A percentile compares a stretch with the other conserved stretches of the same genome.
Evolutionary conservation across 441 rosid genomes (phyloP).

Genomic region (Viola pubescens): DNA sequence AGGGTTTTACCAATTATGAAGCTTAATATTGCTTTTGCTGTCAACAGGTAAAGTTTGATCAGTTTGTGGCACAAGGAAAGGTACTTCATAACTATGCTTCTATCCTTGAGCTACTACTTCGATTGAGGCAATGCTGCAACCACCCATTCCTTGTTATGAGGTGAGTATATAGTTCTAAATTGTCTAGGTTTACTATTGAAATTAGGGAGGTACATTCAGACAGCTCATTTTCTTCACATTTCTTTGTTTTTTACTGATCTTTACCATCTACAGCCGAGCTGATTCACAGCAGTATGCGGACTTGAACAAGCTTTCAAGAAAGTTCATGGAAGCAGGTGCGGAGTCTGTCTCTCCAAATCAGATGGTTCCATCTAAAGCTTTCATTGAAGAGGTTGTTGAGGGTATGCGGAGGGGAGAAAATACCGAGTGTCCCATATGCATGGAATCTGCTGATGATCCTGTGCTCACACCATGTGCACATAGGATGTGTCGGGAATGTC

Average conservation of each 20-base stretch:
- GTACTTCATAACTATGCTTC: conserved; percentile 64
- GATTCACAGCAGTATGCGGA: conserved; percentile 49
- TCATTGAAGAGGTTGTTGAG: conserved; percentile 50
- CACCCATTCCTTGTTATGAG: conserved; percentile 73
- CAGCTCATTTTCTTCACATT: not conserved
- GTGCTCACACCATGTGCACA: conserved; percentile 71
- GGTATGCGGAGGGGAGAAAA: conserved; percentile 40
- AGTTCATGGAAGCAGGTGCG: conserved; percentile 42
- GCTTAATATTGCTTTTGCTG: conserved; percentile 1
- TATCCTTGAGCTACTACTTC: conserved; percentile 63
- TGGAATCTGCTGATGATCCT: conserved; percentile 66
- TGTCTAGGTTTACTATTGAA: no score
- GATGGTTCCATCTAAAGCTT: conserved; percentile 35
- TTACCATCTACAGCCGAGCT: conserved; percentile 25
- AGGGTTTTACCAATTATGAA: not conserved
- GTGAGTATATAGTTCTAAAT: conserved; percentile 16
- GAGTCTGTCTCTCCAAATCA: conserved; percentile 25
- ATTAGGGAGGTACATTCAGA: no score
- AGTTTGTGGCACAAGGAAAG: conserved; percentile 66
- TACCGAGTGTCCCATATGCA: conserved; percentile 60
- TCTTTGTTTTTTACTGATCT: not conserved
- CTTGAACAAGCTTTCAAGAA: conserved; percentile 48
- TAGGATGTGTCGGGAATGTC: conserved; percentile 68
- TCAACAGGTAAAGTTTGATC: conserved; percentile 58
- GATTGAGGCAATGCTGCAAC: conserved; percentile 72